Percentiles rank a stretch among this genome's conserved stretches.
Conservation (phyloP, 345 rosid species). For the Hibiscus syriacus region DNA sequence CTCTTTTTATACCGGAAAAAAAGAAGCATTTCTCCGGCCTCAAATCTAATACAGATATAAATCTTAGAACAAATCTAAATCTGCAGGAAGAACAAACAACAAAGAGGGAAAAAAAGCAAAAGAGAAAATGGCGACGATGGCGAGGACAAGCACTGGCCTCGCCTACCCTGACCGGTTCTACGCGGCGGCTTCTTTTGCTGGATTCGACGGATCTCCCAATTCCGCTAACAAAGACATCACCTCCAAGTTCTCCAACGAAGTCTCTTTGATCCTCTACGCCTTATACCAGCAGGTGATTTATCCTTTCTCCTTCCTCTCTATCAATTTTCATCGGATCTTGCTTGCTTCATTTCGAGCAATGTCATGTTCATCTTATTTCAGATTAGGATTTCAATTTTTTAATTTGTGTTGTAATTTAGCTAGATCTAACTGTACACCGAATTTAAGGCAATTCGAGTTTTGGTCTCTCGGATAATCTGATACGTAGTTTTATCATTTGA, state of each 20-base stretch:
- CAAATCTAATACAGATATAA: background rate
- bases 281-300: constrained; percentile 70
- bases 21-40: background rate
- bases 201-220: constrained; percentile 78
- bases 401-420: constrained; percentile 8
- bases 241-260: constrained; percentile 70
- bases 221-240: constrained; percentile 42
- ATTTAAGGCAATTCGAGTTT: background rate
- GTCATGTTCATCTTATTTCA: background rate
- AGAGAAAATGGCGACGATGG: constrained; percentile 43
- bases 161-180: constrained; percentile 96
- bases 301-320: background rate
- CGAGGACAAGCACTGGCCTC: constrained; percentile 87
- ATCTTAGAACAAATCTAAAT: constrained; percentile 1
- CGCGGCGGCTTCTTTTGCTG: constrained; percentile 81
- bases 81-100: background rate
- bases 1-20: background rate
- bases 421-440: constrained; percentile 22
- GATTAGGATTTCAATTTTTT: background rate
- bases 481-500: too few species aligned
- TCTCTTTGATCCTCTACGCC: constrained; percentile 83
- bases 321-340: constrained; percentile 19
- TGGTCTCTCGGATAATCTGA: background rate
- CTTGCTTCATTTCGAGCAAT: background rate
- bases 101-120: background rate